phyloP scores from a whole-genome alignment of 768 basidiomycete species.

The Pholiota conissans region DNA sequence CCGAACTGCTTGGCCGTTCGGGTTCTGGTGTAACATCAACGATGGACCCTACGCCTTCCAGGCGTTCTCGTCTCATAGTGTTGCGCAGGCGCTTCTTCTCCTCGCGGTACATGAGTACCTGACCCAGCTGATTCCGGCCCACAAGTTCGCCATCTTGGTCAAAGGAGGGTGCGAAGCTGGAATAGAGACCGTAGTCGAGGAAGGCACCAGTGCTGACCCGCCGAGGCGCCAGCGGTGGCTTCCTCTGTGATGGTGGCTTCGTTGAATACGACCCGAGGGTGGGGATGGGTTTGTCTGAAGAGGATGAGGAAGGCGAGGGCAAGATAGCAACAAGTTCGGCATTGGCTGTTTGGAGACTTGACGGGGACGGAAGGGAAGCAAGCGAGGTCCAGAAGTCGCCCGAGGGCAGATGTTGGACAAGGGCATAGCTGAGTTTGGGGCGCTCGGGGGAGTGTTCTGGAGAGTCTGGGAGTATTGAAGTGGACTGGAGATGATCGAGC shows the following conservation, averaged over 20 bases:
- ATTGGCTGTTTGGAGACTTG: constrained; percentile 55
- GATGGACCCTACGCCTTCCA: constrained; percentile 25
- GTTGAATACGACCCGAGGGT: constrained; percentile 62
- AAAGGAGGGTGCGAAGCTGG: constrained; percentile 79
- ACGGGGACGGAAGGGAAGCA: constrained; percentile 37
- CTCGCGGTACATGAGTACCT: constrained; percentile 54
- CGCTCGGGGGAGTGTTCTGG: constrained; percentile 23
- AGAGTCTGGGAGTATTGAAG: constrained; percentile 38
- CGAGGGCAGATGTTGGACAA: constrained; percentile 75
- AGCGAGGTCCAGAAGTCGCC: constrained; percentile 79
- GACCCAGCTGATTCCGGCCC: constrained; percentile 59
- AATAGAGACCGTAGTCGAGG: constrained; percentile 74
- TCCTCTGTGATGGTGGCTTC: constrained; percentile 38
- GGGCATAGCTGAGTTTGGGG: constrained; percentile 61
- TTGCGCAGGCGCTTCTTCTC: constrained; percentile 36
- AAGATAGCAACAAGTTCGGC: constrained; percentile 78
- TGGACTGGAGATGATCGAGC: constrained; percentile 45
- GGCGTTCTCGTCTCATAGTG: constrained; percentile 24
- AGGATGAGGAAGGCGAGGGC: constrained; percentile 53
- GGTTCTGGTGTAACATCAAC: constrained; percentile 24
- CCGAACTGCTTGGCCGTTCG: constrained; percentile 12
- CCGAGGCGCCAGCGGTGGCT: constrained; percentile 48
- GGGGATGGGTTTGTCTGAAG: constrained; percentile 32
- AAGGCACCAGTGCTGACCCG: constrained; percentile 65
- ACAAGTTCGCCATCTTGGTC: constrained; percentile 77